A percentile compares a stretch with the other conserved stretches of the same genome.
These are phyloP conservation scores for Toxicodendron radicans DNA, from an alignment of 345 rosid species.

Conservation along the genomic window DNA sequence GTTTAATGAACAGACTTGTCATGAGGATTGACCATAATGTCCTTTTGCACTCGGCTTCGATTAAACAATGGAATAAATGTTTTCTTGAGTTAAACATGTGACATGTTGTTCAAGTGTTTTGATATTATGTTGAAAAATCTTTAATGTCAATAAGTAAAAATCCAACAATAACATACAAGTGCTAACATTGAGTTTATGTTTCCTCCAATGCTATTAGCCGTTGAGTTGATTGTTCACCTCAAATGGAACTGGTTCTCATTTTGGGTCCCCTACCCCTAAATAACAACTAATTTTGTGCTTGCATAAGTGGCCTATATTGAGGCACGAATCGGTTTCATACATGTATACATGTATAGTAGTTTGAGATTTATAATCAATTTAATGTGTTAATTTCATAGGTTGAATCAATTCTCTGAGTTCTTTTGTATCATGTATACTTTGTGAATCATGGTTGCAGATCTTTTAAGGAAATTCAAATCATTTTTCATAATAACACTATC, in stretches of 20 bases:
- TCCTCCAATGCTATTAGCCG: not conserved
- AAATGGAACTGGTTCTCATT: not conserved
- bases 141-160: too few species aligned
- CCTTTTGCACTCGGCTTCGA: not conserved
- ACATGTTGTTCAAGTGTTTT: not conserved
- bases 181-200: not conserved
- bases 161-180: too few species aligned
- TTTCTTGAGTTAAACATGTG: not conserved
- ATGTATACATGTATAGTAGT: not conserved
- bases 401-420: not conserved
- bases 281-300: not conserved
- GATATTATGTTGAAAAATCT: too few species aligned
- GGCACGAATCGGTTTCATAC: not conserved
- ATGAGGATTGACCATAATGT: not conserved
- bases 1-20: not conserved
- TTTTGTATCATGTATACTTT: not conserved
- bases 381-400: not conserved
- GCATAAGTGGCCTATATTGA: not conserved
- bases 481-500: not conserved
- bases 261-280: too few species aligned
- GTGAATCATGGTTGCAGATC: not conserved
- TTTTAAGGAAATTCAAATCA: not conserved
- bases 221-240: not conserved
- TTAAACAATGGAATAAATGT: not conserved
- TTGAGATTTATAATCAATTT: not conserved